Conservation (phyloP, 2,329 filamentous ascomycete genomes). For the Colletotrichum sp. region DNA sequence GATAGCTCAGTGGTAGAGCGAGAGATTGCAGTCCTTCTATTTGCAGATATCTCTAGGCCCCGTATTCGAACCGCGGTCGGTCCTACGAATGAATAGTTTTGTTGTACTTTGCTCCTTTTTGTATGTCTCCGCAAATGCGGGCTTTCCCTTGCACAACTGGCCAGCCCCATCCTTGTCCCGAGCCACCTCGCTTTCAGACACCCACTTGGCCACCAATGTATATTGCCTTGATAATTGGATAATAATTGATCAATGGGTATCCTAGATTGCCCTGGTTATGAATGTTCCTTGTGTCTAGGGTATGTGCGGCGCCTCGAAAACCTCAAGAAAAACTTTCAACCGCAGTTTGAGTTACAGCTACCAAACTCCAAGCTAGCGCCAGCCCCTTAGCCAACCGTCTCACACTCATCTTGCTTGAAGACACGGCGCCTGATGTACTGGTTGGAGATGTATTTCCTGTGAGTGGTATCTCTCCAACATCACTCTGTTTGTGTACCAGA, state of each 20-base stretch:
- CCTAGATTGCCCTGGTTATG: neutral
- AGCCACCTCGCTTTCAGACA: neutral
- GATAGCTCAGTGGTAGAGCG: constrained; percentile 19
- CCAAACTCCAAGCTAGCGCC: neutral
- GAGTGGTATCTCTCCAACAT: neutral
- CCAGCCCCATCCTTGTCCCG: neutral
- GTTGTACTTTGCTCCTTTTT: neutral
- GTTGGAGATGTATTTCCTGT: neutral
- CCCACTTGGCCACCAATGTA: neutral
- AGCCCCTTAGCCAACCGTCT: neutral
- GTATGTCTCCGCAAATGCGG: neutral
- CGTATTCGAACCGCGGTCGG: constrained; percentile 14
- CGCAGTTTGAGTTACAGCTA: neutral
- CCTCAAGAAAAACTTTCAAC: neutral
- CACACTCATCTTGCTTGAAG: neutral
- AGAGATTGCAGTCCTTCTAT: constrained; percentile 5
- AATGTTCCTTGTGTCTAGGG: neutral
- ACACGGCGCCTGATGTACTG: neutral
- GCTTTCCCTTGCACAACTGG: neutral
- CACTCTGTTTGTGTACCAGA: neutral
- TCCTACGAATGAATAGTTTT: neutral
- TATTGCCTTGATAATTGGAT: neutral
- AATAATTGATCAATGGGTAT: rapidly evolving
- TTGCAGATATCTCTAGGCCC: constrained; percentile 4
- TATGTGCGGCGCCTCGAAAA: neutral